Conservation (phyloP, 306 rosid genomes). For the Canavalia ensiformis region DNA sequence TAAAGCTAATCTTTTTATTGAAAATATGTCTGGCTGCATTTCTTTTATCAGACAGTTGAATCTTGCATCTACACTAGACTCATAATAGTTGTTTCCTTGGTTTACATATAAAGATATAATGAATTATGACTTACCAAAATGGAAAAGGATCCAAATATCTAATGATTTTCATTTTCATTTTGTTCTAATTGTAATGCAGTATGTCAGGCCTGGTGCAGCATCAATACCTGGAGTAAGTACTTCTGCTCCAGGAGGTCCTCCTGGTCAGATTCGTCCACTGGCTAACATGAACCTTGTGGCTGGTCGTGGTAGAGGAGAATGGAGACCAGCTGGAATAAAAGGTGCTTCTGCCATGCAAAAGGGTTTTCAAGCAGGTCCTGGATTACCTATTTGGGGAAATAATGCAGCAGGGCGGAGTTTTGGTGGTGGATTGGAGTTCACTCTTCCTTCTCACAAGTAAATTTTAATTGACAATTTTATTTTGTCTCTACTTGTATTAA, state of each 20-base stretch:
- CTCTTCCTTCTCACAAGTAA: slow-evolving; percentile 99
- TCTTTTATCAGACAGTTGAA: no score
- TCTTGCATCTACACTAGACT: no score
- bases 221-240: slow-evolving; percentile 71
- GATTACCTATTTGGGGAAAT: slow-evolving; percentile 82
- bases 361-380: slow-evolving; percentile 83
- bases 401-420: slow-evolving; percentile 83
- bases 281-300: slow-evolving; percentile 52
- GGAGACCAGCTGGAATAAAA: slow-evolving; percentile 92
- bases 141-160: slow-evolving; percentile 1
- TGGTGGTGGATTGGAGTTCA: slow-evolving; percentile 93
- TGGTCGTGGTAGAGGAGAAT: slow-evolving; percentile 99
- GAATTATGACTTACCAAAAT: slow-evolving; percentile 6
- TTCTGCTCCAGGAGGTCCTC: slow-evolving; percentile 78
- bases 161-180: neutral
- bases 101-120: neutral
- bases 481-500: no score
- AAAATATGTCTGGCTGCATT: no score
- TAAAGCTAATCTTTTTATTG: no score
- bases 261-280: slow-evolving; percentile 91
- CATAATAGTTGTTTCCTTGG: no score
- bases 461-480: slow-evolving; percentile 40
- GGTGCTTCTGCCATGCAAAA: slow-evolving; percentile 70
- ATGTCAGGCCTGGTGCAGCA: slow-evolving; percentile 98
- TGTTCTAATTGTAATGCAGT: slow-evolving; percentile 53